phyloP scores from a whole-genome alignment of 495 filamentous ascomycete species.

The Aspergillus taichungensis region DNA sequence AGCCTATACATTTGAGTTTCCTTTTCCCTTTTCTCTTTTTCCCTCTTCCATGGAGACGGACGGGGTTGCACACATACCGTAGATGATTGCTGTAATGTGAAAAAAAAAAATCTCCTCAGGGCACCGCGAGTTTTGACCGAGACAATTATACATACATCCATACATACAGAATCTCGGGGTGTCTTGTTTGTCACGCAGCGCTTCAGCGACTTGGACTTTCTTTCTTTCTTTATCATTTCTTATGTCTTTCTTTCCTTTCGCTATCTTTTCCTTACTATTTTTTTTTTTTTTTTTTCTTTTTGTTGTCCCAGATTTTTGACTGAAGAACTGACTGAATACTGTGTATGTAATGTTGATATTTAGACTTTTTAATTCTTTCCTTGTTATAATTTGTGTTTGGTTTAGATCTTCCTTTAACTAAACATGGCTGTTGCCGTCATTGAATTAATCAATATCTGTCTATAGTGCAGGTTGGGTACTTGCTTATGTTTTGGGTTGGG shows the following conservation, averaged over 20 bases:
- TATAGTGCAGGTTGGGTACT: no score
- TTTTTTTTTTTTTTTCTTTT: background rate
- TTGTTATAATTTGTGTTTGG: no score
- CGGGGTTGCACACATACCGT: slow-evolving; percentile 10
- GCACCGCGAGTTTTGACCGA: no score
- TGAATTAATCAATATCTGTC: no score
- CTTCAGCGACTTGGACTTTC: background rate
- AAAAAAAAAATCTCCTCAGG: no score
- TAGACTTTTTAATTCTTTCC: no score
- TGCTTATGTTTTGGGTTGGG: background rate
- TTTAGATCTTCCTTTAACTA: no score
- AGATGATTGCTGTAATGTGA: background rate
- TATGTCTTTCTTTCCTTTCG: background rate
- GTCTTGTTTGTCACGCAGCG: no score
- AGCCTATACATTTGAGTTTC: slow-evolving; percentile 14
- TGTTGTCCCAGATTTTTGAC: background rate
- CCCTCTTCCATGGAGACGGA: background rate
- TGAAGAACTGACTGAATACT: background rate
- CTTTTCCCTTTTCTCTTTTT: slow-evolving; percentile 7
- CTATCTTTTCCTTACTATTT: background rate
- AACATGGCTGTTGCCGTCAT: no score
- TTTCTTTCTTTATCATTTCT: background rate
- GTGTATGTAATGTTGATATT: no score
- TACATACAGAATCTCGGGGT: no score
- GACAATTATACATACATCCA: no score